Conservation (phyloP, 768 basidiomycete species). For the Boletus fagicola region DNA sequence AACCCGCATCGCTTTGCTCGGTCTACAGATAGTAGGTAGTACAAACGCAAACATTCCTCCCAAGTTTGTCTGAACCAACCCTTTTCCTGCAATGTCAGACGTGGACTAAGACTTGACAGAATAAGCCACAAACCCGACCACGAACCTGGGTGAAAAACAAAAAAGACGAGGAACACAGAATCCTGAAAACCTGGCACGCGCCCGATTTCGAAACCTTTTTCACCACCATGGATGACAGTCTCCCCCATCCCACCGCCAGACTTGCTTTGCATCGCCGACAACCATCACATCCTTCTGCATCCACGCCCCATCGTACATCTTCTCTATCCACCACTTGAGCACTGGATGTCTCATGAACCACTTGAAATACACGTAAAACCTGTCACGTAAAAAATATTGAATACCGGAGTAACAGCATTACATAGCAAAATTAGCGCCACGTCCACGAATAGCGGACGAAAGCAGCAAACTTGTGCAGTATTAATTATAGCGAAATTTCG, state of each 20-base stretch:
- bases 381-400: background rate
- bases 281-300: slow-evolving; percentile 38
- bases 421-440: background rate
- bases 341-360: slow-evolving; percentile 39
- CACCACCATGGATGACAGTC: slow-evolving; percentile 22
- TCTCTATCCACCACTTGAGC: slow-evolving; percentile 43
- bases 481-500: too few species aligned
- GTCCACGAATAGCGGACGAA: background rate
- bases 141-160: background rate
- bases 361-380: slow-evolving; percentile 36
- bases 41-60: background rate
- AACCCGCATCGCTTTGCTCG: background rate
- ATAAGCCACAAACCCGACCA: too few species aligned
- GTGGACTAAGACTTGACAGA: too few species aligned
- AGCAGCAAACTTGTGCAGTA: too few species aligned
- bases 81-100: background rate
- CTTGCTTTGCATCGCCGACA: slow-evolving; percentile 32
- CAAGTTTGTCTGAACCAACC: background rate
- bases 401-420: background rate
- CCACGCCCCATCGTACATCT: slow-evolving; percentile 36
- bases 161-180: background rate
- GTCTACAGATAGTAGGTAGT: background rate
- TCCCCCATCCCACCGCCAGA: slow-evolving; percentile 24
- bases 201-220: background rate
- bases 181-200: background rate